Evolutionary conservation across 73 alveolate species (phyloP).

Genomic region (Symbiodinium natans): DNA sequence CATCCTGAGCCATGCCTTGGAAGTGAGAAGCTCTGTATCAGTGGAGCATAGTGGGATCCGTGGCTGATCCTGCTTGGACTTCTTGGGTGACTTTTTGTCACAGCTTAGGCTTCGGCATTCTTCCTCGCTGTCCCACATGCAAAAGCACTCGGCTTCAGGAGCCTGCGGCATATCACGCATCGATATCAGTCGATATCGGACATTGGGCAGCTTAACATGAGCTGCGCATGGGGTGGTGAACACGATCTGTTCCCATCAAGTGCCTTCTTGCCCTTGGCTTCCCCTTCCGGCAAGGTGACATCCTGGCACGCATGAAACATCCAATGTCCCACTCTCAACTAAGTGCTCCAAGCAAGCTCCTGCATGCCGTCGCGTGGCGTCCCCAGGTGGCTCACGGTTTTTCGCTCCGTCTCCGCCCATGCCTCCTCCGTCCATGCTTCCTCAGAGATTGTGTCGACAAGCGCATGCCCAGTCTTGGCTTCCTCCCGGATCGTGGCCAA

Average conservation of each 20-base stretch:
- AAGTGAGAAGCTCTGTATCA: no score
- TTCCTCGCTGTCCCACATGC: constrained; percentile 85
- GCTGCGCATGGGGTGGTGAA: neutral
- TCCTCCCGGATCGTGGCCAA: no score
- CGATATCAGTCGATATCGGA: no score
- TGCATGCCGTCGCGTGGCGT: neutral
- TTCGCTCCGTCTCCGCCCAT: no score
- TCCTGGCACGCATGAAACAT: neutral
- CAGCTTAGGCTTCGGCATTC: neutral
- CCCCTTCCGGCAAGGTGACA: neutral
- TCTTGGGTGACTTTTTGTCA: neutral
- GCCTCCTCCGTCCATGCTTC: no score
- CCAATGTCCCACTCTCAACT: neutral
- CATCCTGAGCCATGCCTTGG: neutral
- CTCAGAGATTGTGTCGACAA: no score
- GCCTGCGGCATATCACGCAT: neutral
- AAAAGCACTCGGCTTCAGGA: constrained; percentile 62
- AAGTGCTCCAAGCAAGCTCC: neutral
- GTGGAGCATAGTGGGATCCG: no score
- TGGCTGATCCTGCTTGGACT: no score
- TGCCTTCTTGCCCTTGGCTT: neutral
- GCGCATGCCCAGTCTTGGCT: no score
- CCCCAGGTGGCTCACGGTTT: neutral
- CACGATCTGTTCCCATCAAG: neutral
- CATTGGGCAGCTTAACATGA: no score